Evolutionary conservation across 352 stramenopile genomes (phyloP).

Genomic region (Globisporangium middletonii): DNA sequence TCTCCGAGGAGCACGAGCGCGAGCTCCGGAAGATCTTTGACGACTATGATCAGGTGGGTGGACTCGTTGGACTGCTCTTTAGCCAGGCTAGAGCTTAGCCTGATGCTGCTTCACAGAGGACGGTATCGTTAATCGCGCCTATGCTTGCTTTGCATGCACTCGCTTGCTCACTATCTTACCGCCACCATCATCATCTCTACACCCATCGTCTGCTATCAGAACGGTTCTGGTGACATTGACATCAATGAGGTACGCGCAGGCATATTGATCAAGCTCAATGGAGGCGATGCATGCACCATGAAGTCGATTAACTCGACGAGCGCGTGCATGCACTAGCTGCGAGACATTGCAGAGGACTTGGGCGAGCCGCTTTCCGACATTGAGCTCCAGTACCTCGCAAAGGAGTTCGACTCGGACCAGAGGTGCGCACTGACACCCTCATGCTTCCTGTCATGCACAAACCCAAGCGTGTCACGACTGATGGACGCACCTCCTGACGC

Average conservation of each 20-base stretch:
- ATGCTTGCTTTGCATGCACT: too few relatives aligned
- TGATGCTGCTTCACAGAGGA: too few relatives aligned
- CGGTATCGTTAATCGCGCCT: too few relatives aligned
- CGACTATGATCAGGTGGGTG: conserved; percentile 55
- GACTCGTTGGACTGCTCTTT: not conserved
- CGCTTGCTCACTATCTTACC: too few relatives aligned
- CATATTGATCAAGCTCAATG: too few relatives aligned
- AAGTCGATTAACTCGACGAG: too few relatives aligned
- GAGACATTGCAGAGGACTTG: conserved; percentile 67
- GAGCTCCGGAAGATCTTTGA: conserved; percentile 77
- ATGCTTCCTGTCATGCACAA: too few relatives aligned
- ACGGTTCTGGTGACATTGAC: conserved; percentile 64
- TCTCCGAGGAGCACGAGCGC: conserved; percentile 60
- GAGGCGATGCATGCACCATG: too few relatives aligned
- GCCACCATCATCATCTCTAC: too few relatives aligned
- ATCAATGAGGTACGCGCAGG: conserved; percentile 41
- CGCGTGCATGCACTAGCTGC: conserved; percentile 22
- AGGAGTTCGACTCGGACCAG: conserved; percentile 66
- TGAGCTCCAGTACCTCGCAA: conserved; percentile 62
- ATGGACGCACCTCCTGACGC: not conserved
- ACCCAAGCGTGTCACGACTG: too few relatives aligned
- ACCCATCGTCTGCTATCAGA: conserved; percentile 17
- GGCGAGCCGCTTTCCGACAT: conserved; percentile 68
- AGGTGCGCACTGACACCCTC: conserved; percentile 21
- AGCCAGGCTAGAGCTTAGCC: too few relatives aligned